Conservation (phyloP, 305 asterid species). For the Ruellia speciosa region DNA sequence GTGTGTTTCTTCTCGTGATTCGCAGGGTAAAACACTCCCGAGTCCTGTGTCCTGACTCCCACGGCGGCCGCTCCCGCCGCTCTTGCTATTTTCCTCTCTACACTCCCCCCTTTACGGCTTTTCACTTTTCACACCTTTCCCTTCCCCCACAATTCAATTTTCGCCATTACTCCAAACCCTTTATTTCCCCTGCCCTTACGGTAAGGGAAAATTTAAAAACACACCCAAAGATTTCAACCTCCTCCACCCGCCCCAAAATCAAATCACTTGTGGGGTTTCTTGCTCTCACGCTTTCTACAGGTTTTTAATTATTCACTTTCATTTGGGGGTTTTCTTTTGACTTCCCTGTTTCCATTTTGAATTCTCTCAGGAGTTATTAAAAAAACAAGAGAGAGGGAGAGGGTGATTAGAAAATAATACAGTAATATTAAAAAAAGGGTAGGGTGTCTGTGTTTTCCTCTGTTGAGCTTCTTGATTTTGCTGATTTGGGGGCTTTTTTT, state of each 20-base stretch:
- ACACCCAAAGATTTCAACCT: too few species aligned
- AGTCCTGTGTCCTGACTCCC: too few species aligned
- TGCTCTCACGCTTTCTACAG: too few species aligned
- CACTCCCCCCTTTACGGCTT: slow-evolving; percentile 27
- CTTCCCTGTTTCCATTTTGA: too few species aligned
- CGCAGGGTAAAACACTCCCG: slow-evolving; percentile 25
- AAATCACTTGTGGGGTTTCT: too few species aligned
- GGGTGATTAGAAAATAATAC: background rate
- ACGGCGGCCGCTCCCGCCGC: too few species aligned
- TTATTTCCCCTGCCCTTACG: slow-evolving; percentile 33
- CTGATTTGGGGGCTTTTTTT: slow-evolving; percentile 21
- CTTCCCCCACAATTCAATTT: slow-evolving; percentile 11
- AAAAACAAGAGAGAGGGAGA: too few species aligned
- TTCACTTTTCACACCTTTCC: slow-evolving; percentile 11
- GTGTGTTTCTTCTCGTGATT: slow-evolving; percentile 45
- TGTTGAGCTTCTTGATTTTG: slow-evolving; percentile 1
- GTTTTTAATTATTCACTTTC: too few species aligned
- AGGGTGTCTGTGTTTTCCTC: slow-evolving; percentile 7
- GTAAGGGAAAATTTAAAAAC: background rate
- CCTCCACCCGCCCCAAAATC: too few species aligned
- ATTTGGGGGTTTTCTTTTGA: too few species aligned
- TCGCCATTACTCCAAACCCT: slow-evolving; percentile 24
- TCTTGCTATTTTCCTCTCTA: background rate
- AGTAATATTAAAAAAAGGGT: slow-evolving; percentile 3
- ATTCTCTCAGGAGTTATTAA: too few species aligned